Percentiles rank a stretch among this genome's conserved stretches.
These are phyloP conservation scores for Ogataea paradorogensis DNA, from an alignment of 805 yeast species.

Conservation along the genomic window DNA sequence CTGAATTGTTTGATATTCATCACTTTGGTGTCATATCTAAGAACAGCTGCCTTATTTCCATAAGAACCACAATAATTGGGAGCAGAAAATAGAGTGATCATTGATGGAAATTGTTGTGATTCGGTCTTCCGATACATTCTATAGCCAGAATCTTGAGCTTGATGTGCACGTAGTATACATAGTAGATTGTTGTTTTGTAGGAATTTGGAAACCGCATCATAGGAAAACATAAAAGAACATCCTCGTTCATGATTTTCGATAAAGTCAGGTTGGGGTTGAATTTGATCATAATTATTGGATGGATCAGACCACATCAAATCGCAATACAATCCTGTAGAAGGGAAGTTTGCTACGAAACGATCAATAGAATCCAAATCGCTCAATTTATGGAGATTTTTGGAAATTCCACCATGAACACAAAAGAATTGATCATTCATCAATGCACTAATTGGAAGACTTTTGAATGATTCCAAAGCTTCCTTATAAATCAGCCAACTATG, in stretches of 20 bases:
- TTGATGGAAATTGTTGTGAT: conserved; percentile 81
- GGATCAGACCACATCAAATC: conserved; percentile 97
- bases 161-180: conserved; percentile 89
- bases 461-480: conserved; percentile 73
- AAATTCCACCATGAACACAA: conserved; percentile 94
- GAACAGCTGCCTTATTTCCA: conserved; percentile 89
- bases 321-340: conserved; percentile 88
- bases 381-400: conserved; percentile 72
- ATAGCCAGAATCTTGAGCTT: conserved; percentile 96
- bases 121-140: conserved; percentile 84
- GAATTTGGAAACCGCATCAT: conserved; percentile 73
- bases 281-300: conserved; percentile 73
- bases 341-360: conserved; percentile 80
- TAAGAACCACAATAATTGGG: conserved; percentile 91
- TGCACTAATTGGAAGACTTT: conserved; percentile 86
- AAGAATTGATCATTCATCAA: conserved; percentile 88
- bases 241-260: conserved; percentile 76
- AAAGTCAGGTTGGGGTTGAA: conserved; percentile 41
- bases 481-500: conserved; percentile 65
- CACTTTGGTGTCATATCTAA: conserved; percentile 85
- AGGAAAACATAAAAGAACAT: conserved; percentile 86
- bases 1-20: conserved; percentile 95
- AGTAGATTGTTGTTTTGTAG: conserved; percentile 72
- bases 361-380: conserved; percentile 68
- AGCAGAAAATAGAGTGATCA: conserved; percentile 88